Base-by-base conservation (phyloP, 2,329 filamentous ascomycete species). In the Talaromyces sp. region DNA sequence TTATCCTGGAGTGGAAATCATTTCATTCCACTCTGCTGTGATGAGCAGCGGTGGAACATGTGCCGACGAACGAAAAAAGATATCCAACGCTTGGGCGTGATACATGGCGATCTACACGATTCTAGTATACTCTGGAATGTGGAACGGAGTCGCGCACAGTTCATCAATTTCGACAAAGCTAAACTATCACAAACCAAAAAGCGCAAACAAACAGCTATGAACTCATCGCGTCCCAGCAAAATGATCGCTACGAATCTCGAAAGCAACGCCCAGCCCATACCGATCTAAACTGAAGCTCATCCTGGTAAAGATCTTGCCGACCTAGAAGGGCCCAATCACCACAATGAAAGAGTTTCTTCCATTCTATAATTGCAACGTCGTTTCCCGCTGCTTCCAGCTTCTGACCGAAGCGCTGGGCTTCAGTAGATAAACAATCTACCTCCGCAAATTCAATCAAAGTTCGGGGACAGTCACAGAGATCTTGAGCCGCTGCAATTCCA, bases 301-400 rank as follows among this genome's bases (percentile, higher is more conserved):
- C 54, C 1, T 13, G 54, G 10, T 24, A 57, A 16, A 41, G n/a
- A 57, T 57, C 54, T 13, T 57, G 54, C 57, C 14, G 57, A 60
- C 41, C 41, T 60, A 31, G 57, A 45, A 60, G 39, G 4, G 57
- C 14, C 57, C 57, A 9, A 47, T 45, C 37, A 60, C 57, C 57
- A 22, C 57, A 60, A 60, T 60, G 57, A 47, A 47, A 60, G 57
- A 60, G 37, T 35, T 39, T 27, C 49, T 54, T 19, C 49, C 49
- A 54, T 11, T 8, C 3, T 2, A 7, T 54, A 7, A 54, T 54
- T 31, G 1, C 13, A 11, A 54, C 49, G 3, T 54, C 24, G 49
- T 31, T 54, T 54, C 31, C n/a, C 9, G 49, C 27, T 27, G 49
- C 49, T 54, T 33, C 7, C 3, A 54, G 49, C 7, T 13, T 9